phyloP scores from a whole-genome alignment of 257 asterid species.

The Plectranthus barbatus region DNA sequence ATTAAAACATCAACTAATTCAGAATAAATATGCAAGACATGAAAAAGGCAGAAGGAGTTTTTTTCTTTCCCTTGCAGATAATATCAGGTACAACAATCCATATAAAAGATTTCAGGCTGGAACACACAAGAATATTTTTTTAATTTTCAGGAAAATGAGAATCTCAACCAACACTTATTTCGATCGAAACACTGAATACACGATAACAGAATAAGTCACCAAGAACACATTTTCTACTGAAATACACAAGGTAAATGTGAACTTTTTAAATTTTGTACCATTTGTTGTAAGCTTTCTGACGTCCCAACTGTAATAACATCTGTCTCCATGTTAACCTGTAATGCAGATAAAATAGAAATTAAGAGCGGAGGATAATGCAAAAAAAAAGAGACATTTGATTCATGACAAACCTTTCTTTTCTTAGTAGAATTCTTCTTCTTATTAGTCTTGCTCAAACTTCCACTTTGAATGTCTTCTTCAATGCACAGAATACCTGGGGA shows the following conservation, averaged over 20 bases:
- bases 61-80: too few relatives aligned
- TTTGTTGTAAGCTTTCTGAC: slow-evolving; percentile 71
- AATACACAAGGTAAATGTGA: neutral
- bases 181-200: neutral
- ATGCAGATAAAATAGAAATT: slow-evolving; percentile 1
- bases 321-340: slow-evolving; percentile 68
- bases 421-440: slow-evolving; percentile 69
- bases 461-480: slow-evolving; percentile 74
- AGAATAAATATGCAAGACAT: neutral
- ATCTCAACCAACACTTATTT: neutral
- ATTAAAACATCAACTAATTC: slow-evolving; percentile 4
- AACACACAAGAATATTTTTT: neutral
- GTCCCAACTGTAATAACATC: slow-evolving; percentile 61
- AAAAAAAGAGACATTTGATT: neutral
- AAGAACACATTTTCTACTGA: neutral
- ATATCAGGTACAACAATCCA: neutral
- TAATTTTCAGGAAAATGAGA: neutral
- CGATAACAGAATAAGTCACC: neutral
- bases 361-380: neutral
- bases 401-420: slow-evolving; percentile 72
- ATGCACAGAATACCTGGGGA: slow-evolving; percentile 64
- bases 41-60: neutral
- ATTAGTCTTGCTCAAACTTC: slow-evolving; percentile 66
- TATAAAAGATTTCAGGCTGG: neutral
- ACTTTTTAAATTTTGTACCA: slow-evolving; percentile 45